Conservation (phyloP, 2,329 filamentous ascomycete genomes). For the Aspergillus sergii region DNA sequence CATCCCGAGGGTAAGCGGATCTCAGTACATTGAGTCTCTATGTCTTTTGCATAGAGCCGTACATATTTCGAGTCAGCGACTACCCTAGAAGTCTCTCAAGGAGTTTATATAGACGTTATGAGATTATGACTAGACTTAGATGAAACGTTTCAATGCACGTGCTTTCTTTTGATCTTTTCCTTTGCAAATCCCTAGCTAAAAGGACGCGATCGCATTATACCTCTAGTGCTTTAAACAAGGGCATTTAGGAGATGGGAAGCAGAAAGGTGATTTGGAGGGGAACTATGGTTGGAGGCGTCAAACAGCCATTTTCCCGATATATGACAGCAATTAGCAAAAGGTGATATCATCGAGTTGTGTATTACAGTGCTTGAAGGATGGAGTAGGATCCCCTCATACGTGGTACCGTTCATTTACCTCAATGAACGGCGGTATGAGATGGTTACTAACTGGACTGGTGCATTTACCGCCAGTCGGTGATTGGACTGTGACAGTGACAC, state of each 20-base stretch:
- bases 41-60: background rate
- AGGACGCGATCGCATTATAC: background rate
- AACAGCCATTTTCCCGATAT: background rate
- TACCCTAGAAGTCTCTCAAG: background rate
- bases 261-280: background rate
- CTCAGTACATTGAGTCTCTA: background rate
- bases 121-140: slow-evolving; percentile 8
- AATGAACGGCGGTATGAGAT: background rate
- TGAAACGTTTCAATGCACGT: background rate
- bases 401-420: background rate
- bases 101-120: slow-evolving; percentile 1
- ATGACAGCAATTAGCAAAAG: background rate
- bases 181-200: background rate
- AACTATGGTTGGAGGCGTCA: background rate
- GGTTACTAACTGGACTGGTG: background rate
- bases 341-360: background rate
- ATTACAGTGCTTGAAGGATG: background rate
- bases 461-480: slow-evolving; percentile 1
- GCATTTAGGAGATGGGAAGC: background rate
- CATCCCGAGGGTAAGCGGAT: background rate
- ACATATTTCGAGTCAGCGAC: slow-evolving; percentile 1
- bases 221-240: background rate
- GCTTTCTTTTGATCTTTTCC: background rate
- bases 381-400: background rate
- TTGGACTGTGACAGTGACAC: slow-evolving; percentile 3